Evolutionary conservation across 1,139 yeast species (phyloP).

Genomic region (Hansenula sp.): DNA sequence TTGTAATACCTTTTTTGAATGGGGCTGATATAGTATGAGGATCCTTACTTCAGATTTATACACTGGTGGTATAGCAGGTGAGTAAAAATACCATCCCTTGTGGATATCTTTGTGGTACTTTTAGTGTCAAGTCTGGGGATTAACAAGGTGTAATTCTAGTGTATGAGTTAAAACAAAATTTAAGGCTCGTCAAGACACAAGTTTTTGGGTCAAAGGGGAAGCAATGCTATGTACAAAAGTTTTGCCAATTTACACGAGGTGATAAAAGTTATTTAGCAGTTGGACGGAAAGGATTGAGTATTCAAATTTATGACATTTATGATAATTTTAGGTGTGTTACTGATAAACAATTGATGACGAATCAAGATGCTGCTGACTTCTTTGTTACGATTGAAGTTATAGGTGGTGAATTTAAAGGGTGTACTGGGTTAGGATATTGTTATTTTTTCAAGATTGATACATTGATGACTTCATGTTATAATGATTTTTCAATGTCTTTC

Average conservation of each 20-base stretch:
- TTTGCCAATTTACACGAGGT: conserved; percentile 16
- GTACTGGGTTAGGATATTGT: conserved; percentile 20
- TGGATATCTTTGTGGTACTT: too few species aligned
- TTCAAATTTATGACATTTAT: conserved; percentile 1
- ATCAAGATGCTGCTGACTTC: conserved; percentile 16
- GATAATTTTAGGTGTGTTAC: not conserved
- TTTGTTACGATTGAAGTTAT: conserved; percentile 13
- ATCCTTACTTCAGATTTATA: too few species aligned
- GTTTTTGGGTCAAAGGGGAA: not conserved
- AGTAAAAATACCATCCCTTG: too few species aligned
- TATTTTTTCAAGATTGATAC: conserved; percentile 14
- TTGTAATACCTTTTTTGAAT: too few species aligned
- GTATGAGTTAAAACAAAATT: not conserved
- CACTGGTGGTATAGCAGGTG: too few species aligned
- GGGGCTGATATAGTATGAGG: too few species aligned
- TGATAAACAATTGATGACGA: conserved; percentile 9
- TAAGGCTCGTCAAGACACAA: not conserved
- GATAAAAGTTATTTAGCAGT: conserved; percentile 1
- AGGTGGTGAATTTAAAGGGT: conserved; percentile 13
- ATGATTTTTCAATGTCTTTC: conserved; percentile 20
- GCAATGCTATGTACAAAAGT: conserved; percentile 20
- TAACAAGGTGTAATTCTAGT: not conserved
- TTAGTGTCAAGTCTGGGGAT: too few species aligned
- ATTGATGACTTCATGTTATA: conserved; percentile 11
- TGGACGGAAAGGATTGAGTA: conserved; percentile 1